These are phyloP conservation scores for Psilocybe cyanescens DNA, from an alignment of 768 basidiomycete species.

Conservation along the genomic window DNA sequence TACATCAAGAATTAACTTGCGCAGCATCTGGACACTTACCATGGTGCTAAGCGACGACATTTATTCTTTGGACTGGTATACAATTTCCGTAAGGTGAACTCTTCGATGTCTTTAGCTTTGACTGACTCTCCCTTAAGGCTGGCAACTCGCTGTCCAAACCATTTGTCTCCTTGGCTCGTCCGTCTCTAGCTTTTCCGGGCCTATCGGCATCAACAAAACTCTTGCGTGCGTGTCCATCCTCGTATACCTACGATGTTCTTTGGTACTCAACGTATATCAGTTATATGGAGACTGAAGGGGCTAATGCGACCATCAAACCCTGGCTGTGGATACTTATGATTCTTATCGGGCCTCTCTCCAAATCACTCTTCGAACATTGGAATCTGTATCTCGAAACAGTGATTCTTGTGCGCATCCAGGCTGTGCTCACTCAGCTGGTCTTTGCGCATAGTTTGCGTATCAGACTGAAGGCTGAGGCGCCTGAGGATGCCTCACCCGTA, in stretches of 20 bases:
- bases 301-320: conserved; percentile 53
- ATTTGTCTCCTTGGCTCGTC: conserved; percentile 31
- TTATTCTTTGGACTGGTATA: conserved; percentile 47
- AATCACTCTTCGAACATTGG: conserved; percentile 52
- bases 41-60: conserved; percentile 41
- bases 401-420: conserved; percentile 45
- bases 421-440: conserved; percentile 42
- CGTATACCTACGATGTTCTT: neutral
- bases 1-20: too few relatives aligned
- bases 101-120: neutral
- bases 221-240: conserved; percentile 32
- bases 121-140: conserved; percentile 15
- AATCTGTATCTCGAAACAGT: conserved; percentile 53
- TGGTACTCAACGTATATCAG: conserved; percentile 25
- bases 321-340: conserved; percentile 71
- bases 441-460: conserved; percentile 60
- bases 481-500: neutral
- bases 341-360: conserved; percentile 49
- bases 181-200: conserved; percentile 37
- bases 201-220: conserved; percentile 46
- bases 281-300: conserved; percentile 60
- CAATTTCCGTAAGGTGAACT: conserved; percentile 28
- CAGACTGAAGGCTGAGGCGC: conserved; percentile 54
- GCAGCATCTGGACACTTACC: conserved; percentile 40
- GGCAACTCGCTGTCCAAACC: conserved; percentile 34